Percentiles rank a stretch among this genome's conserved stretches.
Evolutionary conservation across 768 basidiomycete species (phyloP).

Genomic region (Baorangia bicolor): DNA sequence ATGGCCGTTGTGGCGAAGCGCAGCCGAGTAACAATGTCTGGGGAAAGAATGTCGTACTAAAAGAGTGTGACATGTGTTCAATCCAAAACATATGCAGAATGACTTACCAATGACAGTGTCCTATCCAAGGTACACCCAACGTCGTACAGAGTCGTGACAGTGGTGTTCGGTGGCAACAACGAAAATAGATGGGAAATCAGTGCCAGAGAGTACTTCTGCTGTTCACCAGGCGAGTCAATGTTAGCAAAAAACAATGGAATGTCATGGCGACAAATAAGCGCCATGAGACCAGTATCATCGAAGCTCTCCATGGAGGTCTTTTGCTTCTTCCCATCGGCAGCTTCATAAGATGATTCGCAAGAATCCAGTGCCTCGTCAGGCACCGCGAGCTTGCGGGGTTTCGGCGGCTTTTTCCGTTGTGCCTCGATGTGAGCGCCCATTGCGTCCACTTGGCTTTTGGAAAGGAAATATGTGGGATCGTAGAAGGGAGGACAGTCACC

Average conservation of each 20-base stretch:
- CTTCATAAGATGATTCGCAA: conserved; percentile 29
- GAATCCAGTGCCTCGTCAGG: conserved; percentile 36
- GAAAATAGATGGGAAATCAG: too few relatives aligned
- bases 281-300: conserved; percentile 39
- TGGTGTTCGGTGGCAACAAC: too few relatives aligned
- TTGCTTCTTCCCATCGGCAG: not conserved
- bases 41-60: too few relatives aligned
- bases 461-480: conserved; percentile 33
- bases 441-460: conserved; percentile 33
- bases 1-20: too few relatives aligned
- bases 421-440: conserved; percentile 30
- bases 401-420: conserved; percentile 17
- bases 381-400: conserved; percentile 8
- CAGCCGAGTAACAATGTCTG: too few relatives aligned
- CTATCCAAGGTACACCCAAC: too few relatives aligned
- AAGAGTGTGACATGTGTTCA: too few relatives aligned
- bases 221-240: too few relatives aligned
- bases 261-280: conserved; percentile 36
- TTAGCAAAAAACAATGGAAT: conserved; percentile 38
- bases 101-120: too few relatives aligned
- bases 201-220: too few relatives aligned
- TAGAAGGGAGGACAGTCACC: not conserved
- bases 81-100: too few relatives aligned
- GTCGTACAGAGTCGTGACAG: too few relatives aligned
- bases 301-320: conserved; percentile 23